These are phyloP conservation scores for Achlya hypogyna DNA, from an alignment of 352 stramenopile species.

Conservation along the genomic window DNA sequence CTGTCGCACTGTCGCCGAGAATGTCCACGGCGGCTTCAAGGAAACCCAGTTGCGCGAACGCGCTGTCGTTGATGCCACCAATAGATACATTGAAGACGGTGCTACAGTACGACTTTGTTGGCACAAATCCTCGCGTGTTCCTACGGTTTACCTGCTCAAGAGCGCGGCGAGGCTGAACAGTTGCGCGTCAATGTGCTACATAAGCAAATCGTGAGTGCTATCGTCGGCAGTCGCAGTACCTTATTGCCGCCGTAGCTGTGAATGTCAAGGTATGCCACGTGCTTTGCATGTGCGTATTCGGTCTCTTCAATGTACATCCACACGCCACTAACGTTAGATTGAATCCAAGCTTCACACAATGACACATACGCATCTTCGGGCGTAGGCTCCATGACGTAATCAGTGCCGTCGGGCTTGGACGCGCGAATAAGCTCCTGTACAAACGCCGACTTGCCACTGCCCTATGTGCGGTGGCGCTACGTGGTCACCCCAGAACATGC, in stretches of 20 bases:
- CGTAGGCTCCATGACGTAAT: background rate
- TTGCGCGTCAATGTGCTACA: conserved; percentile 6
- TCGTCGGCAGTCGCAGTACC: background rate
- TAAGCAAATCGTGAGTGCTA: background rate
- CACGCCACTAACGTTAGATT: conserved; percentile 4
- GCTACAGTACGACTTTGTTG: background rate
- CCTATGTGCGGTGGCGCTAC: background rate
- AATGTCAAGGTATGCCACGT: conserved; percentile 13
- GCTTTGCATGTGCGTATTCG: conserved; percentile 14
- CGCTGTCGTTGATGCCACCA: conserved; percentile 2
- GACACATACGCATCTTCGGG: conserved; percentile 1
- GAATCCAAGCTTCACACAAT: background rate
- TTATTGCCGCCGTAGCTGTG: conserved; percentile 10
- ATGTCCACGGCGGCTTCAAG: conserved; percentile 9
- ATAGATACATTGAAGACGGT: conserved; percentile 8
- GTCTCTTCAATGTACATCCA: conserved; percentile 21
- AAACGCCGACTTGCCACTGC: conserved; percentile 6
- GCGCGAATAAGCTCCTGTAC: conserved; percentile 9
- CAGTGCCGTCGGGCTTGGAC: background rate
- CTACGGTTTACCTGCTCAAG: conserved; percentile 8
- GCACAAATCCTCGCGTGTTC: no score
- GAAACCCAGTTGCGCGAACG: background rate
- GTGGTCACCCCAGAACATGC: background rate
- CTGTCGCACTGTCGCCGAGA: background rate
- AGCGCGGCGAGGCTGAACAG: conserved; percentile 6